Base-by-base conservation (phyloP, 352 stramenopile species). In the Phytophthora macrochlamydospora region DNA sequence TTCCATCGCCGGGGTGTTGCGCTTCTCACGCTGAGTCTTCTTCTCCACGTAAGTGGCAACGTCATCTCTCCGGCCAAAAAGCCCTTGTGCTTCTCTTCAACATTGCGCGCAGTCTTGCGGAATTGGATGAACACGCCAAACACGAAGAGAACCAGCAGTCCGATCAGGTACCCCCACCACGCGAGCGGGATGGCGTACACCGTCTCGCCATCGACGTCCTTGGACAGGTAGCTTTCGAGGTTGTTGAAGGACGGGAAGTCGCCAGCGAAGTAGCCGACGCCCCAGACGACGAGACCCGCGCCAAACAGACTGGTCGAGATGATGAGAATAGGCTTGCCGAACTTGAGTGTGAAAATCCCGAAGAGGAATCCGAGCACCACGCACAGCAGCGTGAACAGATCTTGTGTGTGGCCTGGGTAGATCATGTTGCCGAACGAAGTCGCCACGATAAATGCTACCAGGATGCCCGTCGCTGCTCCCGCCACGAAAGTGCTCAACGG, bases 101-200 rank as follows among this genome's bases (percentile, higher is more conserved):
- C 46, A 8, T 71, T 69, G 14, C 63, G 71, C 2, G 61, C 76
- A 12, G 73, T 84, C 66, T 81, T 81, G 46, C 62, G 56, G 52
- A 85, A 85, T 60, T 87, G 78, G 43, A 89, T 59, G 46, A 68
- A 65, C 65, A 81, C 73, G 4, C 76, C 77, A 7, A 87, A 29
- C 8, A 68, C 51, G 31, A 74, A 78, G 14, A 89, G 68, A 46
- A 87, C 63, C 18, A 87, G 18, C 12, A 75, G 81, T 9, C 69
- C 73, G 4, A 52, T 62, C 14, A 85, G 45, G 50, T 89, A 89
- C 0, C 29, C 75, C 76, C 76, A 86, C 75, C 74, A 86, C 8
- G 69, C 73, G 1, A 44, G 32, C 3, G 79, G 79, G 30, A 88
- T 83, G 14, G 54, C 42, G 59, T 83, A 83, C 32, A 73, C 62